A percentile compares a stretch with the other conserved stretches of the same genome.
phyloP scores from a whole-genome alignment of 2,329 filamentous ascomycete genomes.

The Trichophyton schoenleinii region DNA sequence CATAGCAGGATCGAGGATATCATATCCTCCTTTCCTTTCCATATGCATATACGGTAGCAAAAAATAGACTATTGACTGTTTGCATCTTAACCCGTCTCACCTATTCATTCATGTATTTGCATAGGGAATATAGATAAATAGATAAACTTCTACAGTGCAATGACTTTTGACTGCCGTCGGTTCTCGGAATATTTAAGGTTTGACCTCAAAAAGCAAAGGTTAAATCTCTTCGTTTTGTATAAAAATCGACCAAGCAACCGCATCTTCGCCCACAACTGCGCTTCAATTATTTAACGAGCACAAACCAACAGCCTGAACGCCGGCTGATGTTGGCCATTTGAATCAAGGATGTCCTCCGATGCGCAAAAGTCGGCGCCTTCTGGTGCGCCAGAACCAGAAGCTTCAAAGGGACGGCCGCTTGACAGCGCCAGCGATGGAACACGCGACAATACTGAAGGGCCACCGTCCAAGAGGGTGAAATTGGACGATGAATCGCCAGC shows the following conservation, averaged over 20 bases:
- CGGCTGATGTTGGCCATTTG: neutral
- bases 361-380: neutral
- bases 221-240: neutral
- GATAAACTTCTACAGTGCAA: neutral
- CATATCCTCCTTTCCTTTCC: neutral
- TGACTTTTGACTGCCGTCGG: neutral
- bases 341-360: neutral
- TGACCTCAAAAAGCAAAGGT: neutral
- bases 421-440: neutral
- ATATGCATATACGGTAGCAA: neutral
- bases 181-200: slow-evolving; percentile 4
- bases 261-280: neutral
- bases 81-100: neutral
- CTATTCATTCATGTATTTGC: neutral
- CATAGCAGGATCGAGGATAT: neutral
- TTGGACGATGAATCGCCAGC: slow-evolving; percentile 23
- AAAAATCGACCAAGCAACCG: neutral
- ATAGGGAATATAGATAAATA: too few relatives aligned
- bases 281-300: neutral
- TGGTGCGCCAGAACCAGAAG: neutral
- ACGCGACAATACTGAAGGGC: slow-evolving; percentile 5
- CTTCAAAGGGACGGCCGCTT: neutral
- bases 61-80: neutral
- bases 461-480: slow-evolving; percentile 48
- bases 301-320: neutral